Evolutionary conservation across 2,329 filamentous ascomycete genomes (phyloP), one percentile per base, ranked within the genome.

Genomic region (Rhinocladiella similis): DNA sequence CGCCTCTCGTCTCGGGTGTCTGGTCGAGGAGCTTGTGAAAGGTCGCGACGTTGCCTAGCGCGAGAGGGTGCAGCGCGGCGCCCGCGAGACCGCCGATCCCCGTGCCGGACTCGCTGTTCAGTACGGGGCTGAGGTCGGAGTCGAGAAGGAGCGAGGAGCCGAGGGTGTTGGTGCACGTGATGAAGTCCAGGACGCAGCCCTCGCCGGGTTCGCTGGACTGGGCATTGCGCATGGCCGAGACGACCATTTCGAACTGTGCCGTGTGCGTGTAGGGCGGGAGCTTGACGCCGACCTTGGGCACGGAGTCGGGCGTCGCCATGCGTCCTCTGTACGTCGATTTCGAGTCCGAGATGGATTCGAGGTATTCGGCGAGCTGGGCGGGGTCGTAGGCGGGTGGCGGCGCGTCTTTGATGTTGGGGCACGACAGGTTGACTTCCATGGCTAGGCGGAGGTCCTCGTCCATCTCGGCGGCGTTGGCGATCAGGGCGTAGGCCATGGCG

Each of bases 361-460:
- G 72, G 59, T 90, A 91, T 4, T 71, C 70, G 0, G 68, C 61
- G 2, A 92, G 68, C 0, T 78, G 74, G 0, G 63, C 61, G 0
- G 75, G 70, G 6, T 82, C 78, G 68, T 91, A 92, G 0, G 89
- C 89, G 5, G 89, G 88, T 1, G 89, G 89, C 0, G 88, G 85
- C 46, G 81, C 80, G 16, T 75, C 74, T 0, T 81, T 77, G 48
- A 92, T 91, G 66, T 93, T 92, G 0, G 89, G 89, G 64, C 89
- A 92, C 29, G 83, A 88, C 27, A 92, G 81, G 67, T 93, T 93
- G 65, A 92, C 77, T 70, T 93, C 89, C 76, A 91, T 83, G 16
- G 84, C 85, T 1, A 90, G 74, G 1, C 78, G 77, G 62, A 84
- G 69, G 57, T 66, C 63, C 60, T 1, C 67, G 63, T n/a, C 78